These are phyloP conservation scores for Triglochin maritima DNA, from an alignment of 106 monocot species.

Conservation along the genomic window DNA sequence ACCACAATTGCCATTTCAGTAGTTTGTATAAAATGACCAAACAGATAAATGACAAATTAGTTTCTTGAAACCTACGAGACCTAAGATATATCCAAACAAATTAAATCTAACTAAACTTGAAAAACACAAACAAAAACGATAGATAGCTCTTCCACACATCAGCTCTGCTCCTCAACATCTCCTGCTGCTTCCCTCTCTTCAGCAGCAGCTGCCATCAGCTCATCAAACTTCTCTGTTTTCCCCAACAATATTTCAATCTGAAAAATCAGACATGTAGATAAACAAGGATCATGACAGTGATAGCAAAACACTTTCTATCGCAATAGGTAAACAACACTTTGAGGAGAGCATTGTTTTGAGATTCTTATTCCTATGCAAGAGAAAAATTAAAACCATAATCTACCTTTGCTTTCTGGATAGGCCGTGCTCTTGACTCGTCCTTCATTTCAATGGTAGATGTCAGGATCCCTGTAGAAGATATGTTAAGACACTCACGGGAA, in stretches of 20 bases:
- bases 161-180: constrained; percentile 48
- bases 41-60: too few species aligned
- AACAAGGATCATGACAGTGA: neutral
- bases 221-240: constrained; percentile 70
- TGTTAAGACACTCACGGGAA: neutral
- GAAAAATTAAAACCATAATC: neutral
- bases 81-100: neutral
- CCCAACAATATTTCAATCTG: constrained; percentile 66
- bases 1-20: too few species aligned
- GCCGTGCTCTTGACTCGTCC: constrained; percentile 53
- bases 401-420: constrained; percentile 75
- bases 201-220: constrained; percentile 59
- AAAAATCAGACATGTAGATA: neutral
- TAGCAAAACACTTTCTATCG: too few species aligned
- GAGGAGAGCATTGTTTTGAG: too few species aligned
- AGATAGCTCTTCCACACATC: neutral
- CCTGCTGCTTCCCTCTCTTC: constrained; percentile 36
- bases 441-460: constrained; percentile 70
- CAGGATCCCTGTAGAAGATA: constrained; percentile 31
- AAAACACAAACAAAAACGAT: neutral
- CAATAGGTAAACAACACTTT: too few species aligned
- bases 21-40: too few species aligned
- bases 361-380: too few species aligned
- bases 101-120: neutral
- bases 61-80: neutral